Base-by-base conservation (phyloP, 495 filamentous ascomycete species). In the Niebla homalea region DNA sequence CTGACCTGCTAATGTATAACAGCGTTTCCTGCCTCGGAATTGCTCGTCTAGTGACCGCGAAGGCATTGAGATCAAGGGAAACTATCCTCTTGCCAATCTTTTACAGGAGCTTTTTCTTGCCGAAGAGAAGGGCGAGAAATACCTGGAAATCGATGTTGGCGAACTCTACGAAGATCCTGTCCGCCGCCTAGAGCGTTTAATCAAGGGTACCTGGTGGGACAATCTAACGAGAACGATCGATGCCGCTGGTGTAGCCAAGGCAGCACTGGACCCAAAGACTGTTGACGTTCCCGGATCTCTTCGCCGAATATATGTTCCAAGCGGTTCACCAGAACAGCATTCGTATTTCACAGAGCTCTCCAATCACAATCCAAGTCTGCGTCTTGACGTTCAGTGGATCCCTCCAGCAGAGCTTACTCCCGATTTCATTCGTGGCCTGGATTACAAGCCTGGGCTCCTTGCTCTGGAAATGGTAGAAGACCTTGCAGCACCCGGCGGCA, bases 41-140 rank as follows among this genome's bases (percentile, higher is more conserved):
- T 20, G 19, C 23, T 35, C 42, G 23, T 10, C 21, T 23, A 21
- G 35, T n/a, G 32, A 51, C 3, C 18, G 11, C 5, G 36, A 41
- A 38, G 36, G 29, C 6, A 21, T 60, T 57, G 87, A 95, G 53
- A 73, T 98, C 32, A 85, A 90, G 50, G 92, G 92, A 35, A 95
- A 85, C 23, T 98, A 98, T 61, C 87, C 92, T 80, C 77, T 97
- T 19, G 93, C 89, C 19, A 97, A 95, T 60, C 80, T 96, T 6
- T 70, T 95, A 37, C 92, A 98, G 64, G 92, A 97, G 66, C 74
- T 98, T 44, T 87, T 84, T 5, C 76, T 96, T 51, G 92, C 92
- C 35, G 78, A 90, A 68, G 79, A 87, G 57, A 86, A 83, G 61
- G 88, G 87, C 50, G 79, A 84, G 22, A 84, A 87, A 64, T 74